Conservation (phyloP, 2,329 filamentous ascomycete genomes). For the Trichoderma afroharzianum region DNA sequence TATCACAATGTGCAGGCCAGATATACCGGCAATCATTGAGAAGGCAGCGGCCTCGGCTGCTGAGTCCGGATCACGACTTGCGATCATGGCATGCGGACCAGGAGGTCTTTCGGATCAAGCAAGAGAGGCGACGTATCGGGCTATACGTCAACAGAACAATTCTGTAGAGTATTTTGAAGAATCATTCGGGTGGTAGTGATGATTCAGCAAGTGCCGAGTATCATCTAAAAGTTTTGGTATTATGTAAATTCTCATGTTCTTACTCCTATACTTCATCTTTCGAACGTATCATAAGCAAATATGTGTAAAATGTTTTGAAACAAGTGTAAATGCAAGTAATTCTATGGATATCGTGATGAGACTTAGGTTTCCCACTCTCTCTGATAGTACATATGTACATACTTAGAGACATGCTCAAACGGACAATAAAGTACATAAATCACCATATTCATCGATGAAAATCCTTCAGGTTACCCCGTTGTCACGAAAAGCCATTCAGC, state of each 20-base stretch:
- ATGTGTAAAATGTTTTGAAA: not conserved
- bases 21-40: not conserved
- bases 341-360: not conserved
- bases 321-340: not conserved
- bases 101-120: not conserved
- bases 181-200: conserved; percentile 3
- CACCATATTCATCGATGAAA: too few relatives aligned
- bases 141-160: not conserved
- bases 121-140: not conserved
- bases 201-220: not conserved
- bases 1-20: not conserved
- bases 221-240: not conserved
- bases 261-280: not conserved
- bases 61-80: conserved; percentile 4
- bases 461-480: too few relatives aligned
- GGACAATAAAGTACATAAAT: too few relatives aligned
- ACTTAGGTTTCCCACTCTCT: not conserved
- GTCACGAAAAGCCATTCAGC: not conserved
- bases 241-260: not conserved
- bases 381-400: too few relatives aligned
- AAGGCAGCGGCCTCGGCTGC: not conserved
- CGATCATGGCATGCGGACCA: not conserved
- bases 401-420: too few relatives aligned
- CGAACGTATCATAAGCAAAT: not conserved
- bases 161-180: conserved; percentile 8